These are phyloP conservation scores for Lactarius evosmus DNA, from an alignment of 768 basidiomycete species.

Conservation along the genomic window DNA sequence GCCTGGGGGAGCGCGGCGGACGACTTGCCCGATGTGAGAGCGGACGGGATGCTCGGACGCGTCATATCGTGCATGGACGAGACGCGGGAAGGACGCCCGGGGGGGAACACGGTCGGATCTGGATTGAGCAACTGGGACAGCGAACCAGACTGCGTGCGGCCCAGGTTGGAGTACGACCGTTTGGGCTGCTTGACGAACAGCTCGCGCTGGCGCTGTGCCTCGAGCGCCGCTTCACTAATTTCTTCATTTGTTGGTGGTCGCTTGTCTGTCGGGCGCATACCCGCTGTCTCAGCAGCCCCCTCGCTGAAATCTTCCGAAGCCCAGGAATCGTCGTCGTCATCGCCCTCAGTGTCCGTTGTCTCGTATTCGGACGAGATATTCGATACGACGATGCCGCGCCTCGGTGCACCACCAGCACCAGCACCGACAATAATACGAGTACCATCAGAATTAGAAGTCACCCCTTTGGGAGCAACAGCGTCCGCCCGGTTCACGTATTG, in stretches of 20 bases:
- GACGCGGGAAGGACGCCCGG: slow-evolving; percentile 55
- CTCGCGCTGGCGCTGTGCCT: slow-evolving; percentile 62
- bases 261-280: slow-evolving; percentile 24
- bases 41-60: slow-evolving; percentile 31
- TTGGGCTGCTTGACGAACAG: slow-evolving; percentile 71
- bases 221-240: slow-evolving; percentile 51
- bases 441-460: background rate
- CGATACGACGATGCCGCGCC: slow-evolving; percentile 43
- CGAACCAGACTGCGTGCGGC: slow-evolving; percentile 52
- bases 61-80: slow-evolving; percentile 52
- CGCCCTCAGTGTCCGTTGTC: slow-evolving; percentile 50
- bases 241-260: slow-evolving; percentile 29
- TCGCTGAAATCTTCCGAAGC: slow-evolving; percentile 52
- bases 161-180: slow-evolving; percentile 59
- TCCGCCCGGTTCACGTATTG: slow-evolving; percentile 27
- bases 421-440: background rate
- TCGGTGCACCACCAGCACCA: slow-evolving; percentile 14
- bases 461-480: slow-evolving; percentile 28
- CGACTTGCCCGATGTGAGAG: slow-evolving; percentile 52
- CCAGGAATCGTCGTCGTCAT: slow-evolving; percentile 53
- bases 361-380: slow-evolving; percentile 49
- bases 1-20: slow-evolving; percentile 58
- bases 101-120: slow-evolving; percentile 56
- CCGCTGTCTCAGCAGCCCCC: slow-evolving; percentile 29
- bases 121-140: slow-evolving; percentile 72